Evolutionary conservation across 371 early-diverging fungal genomes (phyloP).

Genomic region (Actinomortierella wolfii): DNA sequence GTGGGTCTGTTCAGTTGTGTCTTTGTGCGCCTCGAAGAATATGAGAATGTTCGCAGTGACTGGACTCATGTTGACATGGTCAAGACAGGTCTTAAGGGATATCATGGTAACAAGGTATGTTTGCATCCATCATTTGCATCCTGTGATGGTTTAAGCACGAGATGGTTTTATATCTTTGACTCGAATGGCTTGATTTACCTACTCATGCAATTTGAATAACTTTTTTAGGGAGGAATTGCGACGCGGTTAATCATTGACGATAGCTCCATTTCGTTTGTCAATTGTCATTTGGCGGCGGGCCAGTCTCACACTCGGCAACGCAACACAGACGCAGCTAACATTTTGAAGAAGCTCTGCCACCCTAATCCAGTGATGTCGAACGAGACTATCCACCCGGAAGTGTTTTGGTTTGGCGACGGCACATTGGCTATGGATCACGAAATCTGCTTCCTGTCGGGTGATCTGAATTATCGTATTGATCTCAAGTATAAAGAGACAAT

Average conservation of each 20-base stretch:
- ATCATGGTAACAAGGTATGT: slow-evolving; percentile 86
- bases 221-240: slow-evolving; percentile 77
- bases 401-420: slow-evolving; percentile 65
- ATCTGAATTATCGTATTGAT: slow-evolving; percentile 88
- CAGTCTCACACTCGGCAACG: slow-evolving; percentile 72
- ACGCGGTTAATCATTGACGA: slow-evolving; percentile 77
- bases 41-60: slow-evolving; percentile 39
- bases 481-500: slow-evolving; percentile 63
- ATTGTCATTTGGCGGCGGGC: slow-evolving; percentile 87
- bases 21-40: slow-evolving; percentile 57
- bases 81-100: slow-evolving; percentile 86
- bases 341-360: slow-evolving; percentile 59
- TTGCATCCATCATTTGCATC: too few species aligned
- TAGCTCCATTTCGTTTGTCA: slow-evolving; percentile 82
- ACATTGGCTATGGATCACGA: slow-evolving; percentile 77
- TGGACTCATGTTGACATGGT: slow-evolving; percentile 54
- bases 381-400: slow-evolving; percentile 32
- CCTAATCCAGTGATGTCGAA: slow-evolving; percentile 30
- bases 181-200: not conserved
- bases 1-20: slow-evolving; percentile 84
- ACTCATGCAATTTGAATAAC: not conserved
- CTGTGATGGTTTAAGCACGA: too few species aligned
- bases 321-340: slow-evolving; percentile 75
- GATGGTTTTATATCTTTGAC: too few species aligned
- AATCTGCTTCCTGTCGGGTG: slow-evolving; percentile 73